A percentile compares a stretch with the other conserved stretches of the same genome.
Evolutionary conservation across 2,329 filamentous ascomycete species (phyloP).

Genomic region (Aureobasidium namibiae): DNA sequence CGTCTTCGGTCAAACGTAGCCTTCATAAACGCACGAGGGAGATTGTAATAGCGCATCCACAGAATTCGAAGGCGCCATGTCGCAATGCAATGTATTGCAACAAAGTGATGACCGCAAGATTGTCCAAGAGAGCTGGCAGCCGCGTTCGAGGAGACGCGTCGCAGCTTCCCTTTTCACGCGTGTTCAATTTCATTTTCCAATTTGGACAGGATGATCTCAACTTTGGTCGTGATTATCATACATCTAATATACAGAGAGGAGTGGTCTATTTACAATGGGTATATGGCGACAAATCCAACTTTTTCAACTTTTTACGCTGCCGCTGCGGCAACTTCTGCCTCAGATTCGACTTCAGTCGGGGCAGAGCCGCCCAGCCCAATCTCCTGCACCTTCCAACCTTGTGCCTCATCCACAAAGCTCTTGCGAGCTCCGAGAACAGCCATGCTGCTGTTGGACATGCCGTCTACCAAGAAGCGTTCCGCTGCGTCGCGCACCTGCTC

Average conservation of each 20-base stretch:
- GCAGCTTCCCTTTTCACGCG: slow-evolving; percentile 2
- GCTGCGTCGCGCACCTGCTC: slow-evolving; percentile 74
- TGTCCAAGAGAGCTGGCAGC: not conserved
- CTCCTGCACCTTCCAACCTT: slow-evolving; percentile 68
- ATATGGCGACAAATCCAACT: slow-evolving; percentile 7
- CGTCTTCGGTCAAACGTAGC: not conserved
- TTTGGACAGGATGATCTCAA: too few relatives aligned
- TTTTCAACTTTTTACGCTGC: not conserved
- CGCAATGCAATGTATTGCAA: not conserved
- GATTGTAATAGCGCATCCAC: slow-evolving; percentile 15
- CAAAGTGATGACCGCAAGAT: not conserved
- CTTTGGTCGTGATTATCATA: not conserved
- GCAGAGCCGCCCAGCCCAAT: slow-evolving; percentile 49
- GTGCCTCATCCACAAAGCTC: slow-evolving; percentile 55
- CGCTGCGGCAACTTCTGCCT: slow-evolving; percentile 16
- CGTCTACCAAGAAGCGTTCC: slow-evolving; percentile 59
- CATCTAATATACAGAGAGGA: slow-evolving; percentile 12
- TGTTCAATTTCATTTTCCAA: not conserved
- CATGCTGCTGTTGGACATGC: slow-evolving; percentile 52
- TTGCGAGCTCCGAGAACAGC: slow-evolving; percentile 78
- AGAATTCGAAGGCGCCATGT: slow-evolving; percentile 11
- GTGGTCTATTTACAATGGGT: slow-evolving; percentile 14
- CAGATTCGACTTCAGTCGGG: slow-evolving; percentile 22
- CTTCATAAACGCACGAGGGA: slow-evolving; percentile 12
- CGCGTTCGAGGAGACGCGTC: slow-evolving; percentile 10